These are phyloP conservation scores for Claviceps sp. DNA, from an alignment of 2,329 filamentous ascomycete species.

Conservation along the genomic window DNA sequence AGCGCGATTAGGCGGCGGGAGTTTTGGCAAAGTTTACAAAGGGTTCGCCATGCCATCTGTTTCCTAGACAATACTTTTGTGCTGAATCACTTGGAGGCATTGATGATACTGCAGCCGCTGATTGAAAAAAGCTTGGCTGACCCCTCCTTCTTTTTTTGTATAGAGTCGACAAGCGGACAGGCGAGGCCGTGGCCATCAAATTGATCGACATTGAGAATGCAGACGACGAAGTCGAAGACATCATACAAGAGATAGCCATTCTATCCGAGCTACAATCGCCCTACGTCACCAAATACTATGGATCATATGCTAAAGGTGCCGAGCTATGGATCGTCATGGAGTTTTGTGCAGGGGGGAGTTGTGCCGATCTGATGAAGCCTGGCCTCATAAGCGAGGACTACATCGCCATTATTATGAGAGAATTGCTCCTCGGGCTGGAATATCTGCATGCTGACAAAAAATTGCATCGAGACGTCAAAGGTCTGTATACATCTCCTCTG, in stretches of 20 bases:
- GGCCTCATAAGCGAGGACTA: slow-evolving; percentile 87
- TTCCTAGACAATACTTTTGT: background rate
- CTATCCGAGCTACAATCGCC: slow-evolving; percentile 90
- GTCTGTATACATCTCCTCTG: slow-evolving; percentile 25
- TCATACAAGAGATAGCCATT: slow-evolving; percentile 97
- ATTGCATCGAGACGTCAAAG: slow-evolving; percentile 91
- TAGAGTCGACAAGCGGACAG: slow-evolving; percentile 84
- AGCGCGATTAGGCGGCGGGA: slow-evolving; percentile 61
- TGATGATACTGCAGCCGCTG: background rate
- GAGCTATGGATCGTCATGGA: slow-evolving; percentile 99
- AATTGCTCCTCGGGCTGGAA: slow-evolving; percentile 78
- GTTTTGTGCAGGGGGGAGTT: slow-evolving; percentile 93
- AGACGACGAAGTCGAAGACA: slow-evolving; percentile 98
- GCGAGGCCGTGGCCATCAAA: slow-evolving; percentile 93
- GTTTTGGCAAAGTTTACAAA: slow-evolving; percentile 98
- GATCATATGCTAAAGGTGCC: slow-evolving; percentile 88
- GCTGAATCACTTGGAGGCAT: background rate
- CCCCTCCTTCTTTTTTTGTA: background rate
- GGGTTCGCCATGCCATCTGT: slow-evolving; percentile 40
- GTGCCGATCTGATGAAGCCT: slow-evolving; percentile 89
- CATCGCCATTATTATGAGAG: slow-evolving; percentile 87
- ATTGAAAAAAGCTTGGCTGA: background rate
- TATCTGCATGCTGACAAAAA: slow-evolving; percentile 95
- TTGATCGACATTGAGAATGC: slow-evolving; percentile 98
- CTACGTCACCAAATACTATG: slow-evolving; percentile 95